These are phyloP conservation scores for Saccharomycopsis fermentans DNA, from an alignment of 805 yeast species.

Conservation along the genomic window DNA sequence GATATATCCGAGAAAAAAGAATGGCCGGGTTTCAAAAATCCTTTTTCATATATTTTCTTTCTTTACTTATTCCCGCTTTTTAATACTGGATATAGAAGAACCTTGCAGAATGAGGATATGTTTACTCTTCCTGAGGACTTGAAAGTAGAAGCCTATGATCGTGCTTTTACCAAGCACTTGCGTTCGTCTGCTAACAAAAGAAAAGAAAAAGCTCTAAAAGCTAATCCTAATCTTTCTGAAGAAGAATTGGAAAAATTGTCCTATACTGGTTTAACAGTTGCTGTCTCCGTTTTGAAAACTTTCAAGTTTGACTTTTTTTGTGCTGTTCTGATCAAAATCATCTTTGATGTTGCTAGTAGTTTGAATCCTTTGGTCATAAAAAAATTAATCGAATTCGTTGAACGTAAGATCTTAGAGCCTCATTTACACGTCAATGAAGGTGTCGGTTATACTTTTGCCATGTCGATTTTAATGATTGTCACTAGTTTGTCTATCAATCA, in stretches of 20 bases:
- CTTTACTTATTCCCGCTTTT: constrained; percentile 63
- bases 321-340: constrained; percentile 32
- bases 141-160: constrained; percentile 33
- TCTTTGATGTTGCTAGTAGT: constrained; percentile 39
- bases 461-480: constrained; percentile 33
- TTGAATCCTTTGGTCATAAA: constrained; percentile 47
- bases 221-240: constrained; percentile 29
- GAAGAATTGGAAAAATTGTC: constrained; percentile 31
- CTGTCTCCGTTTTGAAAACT: constrained; percentile 39
- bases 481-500: constrained; percentile 38
- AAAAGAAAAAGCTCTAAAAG: constrained; percentile 24
- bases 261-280: constrained; percentile 27
- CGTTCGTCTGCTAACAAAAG: constrained; percentile 25
- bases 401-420: constrained; percentile 31
- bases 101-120: constrained; percentile 55
- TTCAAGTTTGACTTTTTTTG: constrained; percentile 36
- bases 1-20: constrained; percentile 30
- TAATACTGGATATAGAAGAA: constrained; percentile 60
- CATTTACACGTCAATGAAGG: constrained; percentile 31
- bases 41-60: constrained; percentile 38
- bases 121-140: constrained; percentile 35
- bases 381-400: constrained; percentile 45
- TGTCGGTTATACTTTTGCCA: constrained; percentile 51
- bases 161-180: constrained; percentile 28
- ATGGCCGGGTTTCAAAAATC: constrained; percentile 33